Evolutionary conservation across 305 asterid genomes (phyloP), one percentile per base, ranked within the genome.

Genomic region (Rubia tinctorum): DNA sequence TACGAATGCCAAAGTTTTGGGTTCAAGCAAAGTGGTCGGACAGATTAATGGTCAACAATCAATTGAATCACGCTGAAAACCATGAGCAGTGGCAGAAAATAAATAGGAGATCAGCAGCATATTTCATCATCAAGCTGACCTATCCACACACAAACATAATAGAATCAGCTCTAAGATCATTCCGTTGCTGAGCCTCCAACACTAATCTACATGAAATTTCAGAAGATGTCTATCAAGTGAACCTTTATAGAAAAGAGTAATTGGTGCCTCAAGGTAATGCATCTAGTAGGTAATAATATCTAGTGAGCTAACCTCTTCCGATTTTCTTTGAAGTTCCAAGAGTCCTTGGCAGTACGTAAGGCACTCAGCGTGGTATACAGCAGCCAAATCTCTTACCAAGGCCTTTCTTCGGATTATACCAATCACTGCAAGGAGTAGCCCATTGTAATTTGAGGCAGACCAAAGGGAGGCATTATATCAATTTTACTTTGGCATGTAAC

Each of bases 381-480:
- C 97, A 22, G 98, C 98, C 88, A 93, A 80, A 74, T 93, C 97
- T 79, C 88, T 93, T 76, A 93, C 84, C 86, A 93, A 78, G 42
- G 96, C 93, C 84, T 91, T 93, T 84, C 98, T 85, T 84, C 86
- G 83, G 74, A 93, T 89, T 37, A 91, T 88, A 20, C 98, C 98
- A 81, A 94, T 84, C 98, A 88, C 96, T 94, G 49, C 72, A 77
- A 82, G 71, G 61, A 59, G 68, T 34, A 72, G 71, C 71, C 49
- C 69, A 64, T 64, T 17, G 7, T 55, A 44, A 71, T 37, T 17
- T 10, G 61, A 71, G 76, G 74, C 49, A 71, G 59, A 39, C 17
- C 42, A 45, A 22, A 58, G 34, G n/a, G 18, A 4, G 11, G 20
- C 27, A 68, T 22, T 51, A 70, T 5, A 45, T 51, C 51, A 40